Evolutionary conservation across 1,139 yeast genomes (phyloP).

Genomic region (Hansenula lynferdii): DNA sequence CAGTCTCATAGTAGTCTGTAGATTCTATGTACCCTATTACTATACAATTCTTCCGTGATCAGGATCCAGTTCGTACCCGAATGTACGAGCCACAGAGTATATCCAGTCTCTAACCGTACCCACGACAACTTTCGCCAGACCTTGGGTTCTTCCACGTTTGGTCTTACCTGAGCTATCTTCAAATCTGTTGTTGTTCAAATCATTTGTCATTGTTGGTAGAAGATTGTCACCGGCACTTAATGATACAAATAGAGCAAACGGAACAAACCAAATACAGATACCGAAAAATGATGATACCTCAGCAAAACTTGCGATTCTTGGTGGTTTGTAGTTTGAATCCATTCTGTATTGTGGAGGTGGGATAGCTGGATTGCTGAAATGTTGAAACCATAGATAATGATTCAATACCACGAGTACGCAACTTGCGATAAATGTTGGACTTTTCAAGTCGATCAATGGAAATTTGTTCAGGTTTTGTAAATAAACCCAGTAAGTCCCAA

Average conservation of each 20-base stretch:
- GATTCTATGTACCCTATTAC: not conserved
- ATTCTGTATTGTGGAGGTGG: slow-evolving; percentile 47
- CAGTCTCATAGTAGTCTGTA: not conserved
- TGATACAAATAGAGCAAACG: slow-evolving; percentile 88
- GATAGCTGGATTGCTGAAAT: slow-evolving; percentile 66
- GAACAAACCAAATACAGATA: slow-evolving; percentile 88
- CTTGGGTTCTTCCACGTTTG: slow-evolving; percentile 34
- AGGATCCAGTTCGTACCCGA: slow-evolving; percentile 65
- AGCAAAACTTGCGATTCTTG: slow-evolving; percentile 74
- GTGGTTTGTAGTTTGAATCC: slow-evolving; percentile 54
- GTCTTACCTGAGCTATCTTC: slow-evolving; percentile 26
- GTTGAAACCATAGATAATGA: slow-evolving; percentile 87
- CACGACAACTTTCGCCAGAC: slow-evolving; percentile 63
- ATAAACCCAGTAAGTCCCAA: slow-evolving; percentile 68
- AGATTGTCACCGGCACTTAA: slow-evolving; percentile 90
- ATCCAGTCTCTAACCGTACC: slow-evolving; percentile 47
- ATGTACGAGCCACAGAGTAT: slow-evolving; percentile 41
- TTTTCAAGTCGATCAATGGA: slow-evolving; percentile 75
- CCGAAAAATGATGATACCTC: slow-evolving; percentile 96
- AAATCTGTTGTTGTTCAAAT: slow-evolving; percentile 19
- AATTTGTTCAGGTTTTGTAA: slow-evolving; percentile 71
- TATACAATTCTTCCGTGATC: slow-evolving; percentile 42
- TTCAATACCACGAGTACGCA: slow-evolving; percentile 72
- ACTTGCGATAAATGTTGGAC: slow-evolving; percentile 66
- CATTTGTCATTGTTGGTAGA: slow-evolving; percentile 50